Evolutionary conservation across 2,329 filamentous ascomycete genomes (phyloP).

Genomic region (Ceratocystis ficicola): DNA sequence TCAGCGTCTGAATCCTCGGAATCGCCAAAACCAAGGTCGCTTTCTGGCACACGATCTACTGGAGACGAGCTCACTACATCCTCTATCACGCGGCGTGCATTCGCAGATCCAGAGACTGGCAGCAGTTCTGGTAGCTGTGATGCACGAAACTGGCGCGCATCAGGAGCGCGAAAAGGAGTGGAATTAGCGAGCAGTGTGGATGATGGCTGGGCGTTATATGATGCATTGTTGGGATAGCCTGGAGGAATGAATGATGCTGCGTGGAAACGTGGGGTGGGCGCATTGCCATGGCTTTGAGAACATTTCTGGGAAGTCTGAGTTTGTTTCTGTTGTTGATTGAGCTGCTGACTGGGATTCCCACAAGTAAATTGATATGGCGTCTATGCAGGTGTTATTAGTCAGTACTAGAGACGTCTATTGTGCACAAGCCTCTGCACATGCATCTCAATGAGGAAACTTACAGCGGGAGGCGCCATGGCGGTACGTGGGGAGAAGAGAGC

Average conservation of each 20-base stretch:
- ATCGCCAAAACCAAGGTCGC: slow-evolving; percentile 25
- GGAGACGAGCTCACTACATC: slow-evolving; percentile 7
- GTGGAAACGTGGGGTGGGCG: neutral
- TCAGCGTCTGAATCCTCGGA: slow-evolving; percentile 26
- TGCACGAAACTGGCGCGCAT: neutral
- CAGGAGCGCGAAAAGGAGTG: neutral
- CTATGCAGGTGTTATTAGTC: neutral
- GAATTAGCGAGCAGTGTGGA: neutral
- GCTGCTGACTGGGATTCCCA: neutral
- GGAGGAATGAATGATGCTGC: neutral
- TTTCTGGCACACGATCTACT: slow-evolving; percentile 16
- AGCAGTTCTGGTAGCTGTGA: neutral
- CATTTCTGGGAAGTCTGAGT: neutral
- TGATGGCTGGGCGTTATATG: neutral
- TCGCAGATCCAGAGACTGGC: neutral
- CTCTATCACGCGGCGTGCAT: neutral
- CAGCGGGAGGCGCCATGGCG: neutral
- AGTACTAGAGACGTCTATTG: too few relatives aligned
- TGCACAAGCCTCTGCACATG: too few relatives aligned
- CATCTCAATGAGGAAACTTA: neutral
- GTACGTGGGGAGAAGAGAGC: neutral
- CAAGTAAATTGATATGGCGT: neutral
- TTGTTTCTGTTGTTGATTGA: neutral
- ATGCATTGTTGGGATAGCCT: neutral
- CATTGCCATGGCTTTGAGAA: neutral